Evolutionary conservation across 352 stramenopile species (phyloP), one percentile per base, ranked within the genome.

Genomic region (Peronospora farinosa): DNA sequence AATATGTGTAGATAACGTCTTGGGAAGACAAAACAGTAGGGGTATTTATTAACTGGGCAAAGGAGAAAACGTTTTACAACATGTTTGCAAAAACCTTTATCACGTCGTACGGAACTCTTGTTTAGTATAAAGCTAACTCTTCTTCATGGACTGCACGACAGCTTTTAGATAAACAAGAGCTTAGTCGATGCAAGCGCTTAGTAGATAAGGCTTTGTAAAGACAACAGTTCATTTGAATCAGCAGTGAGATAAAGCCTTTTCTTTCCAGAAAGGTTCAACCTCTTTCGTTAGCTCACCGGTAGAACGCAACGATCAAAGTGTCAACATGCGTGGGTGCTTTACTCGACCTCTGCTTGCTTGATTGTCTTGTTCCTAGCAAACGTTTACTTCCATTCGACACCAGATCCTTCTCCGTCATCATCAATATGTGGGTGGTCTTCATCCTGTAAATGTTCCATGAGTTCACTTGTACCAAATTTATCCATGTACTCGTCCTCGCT

Each of bases 401-500:
- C 66, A n/a, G 60, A 71, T 28, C 56, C 55, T 56, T 68, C 45
- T 52, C 53, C 54, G 10, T 60, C 47, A 28, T 74, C 63, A 12
- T 72, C 60, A 17, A 44, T 51, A 36, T 65, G 62, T 13, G 46
- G 48, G 45, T 74, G 70, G 54, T 85, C 74, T n/a, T 84, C 72
- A 33, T 86, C 74, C 12, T 88, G 68, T 3, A 88, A 47, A 49
- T 86, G 79, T 47, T 89, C 78, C 75, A 89, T 89, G 56, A 94
- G 69, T 54, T 91, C 83, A 37, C 82, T 90, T 21, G 76, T 88
- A 44, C 86, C 81, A 49, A 83, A 95, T 49, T 78, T 78, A 68
- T 94, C 81, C 77, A 89, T 92, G 63, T 92, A 89, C 65, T 89
- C 81, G 51, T 89, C 78, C 54, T 89, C 76, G 15, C 54, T 83